phyloP scores from a whole-genome alignment of 345 rosid species.

The Euclidium syriacum region DNA sequence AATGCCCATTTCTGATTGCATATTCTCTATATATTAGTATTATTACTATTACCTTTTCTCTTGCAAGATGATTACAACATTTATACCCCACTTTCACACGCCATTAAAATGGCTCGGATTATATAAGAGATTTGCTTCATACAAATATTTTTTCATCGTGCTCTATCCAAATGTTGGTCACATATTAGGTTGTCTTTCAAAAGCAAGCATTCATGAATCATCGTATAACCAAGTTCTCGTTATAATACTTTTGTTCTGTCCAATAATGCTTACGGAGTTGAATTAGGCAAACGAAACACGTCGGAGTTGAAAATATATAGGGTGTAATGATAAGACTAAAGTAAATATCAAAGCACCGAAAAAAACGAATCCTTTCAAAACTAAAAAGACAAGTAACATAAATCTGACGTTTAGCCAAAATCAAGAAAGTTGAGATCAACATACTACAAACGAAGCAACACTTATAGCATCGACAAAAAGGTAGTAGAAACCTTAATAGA shows the following conservation, averaged over 20 bases:
- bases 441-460: slow-evolving; percentile 8
- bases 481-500: not conserved
- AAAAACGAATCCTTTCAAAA: not conserved
- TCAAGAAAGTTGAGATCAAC: not conserved
- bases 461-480: slow-evolving; percentile 9
- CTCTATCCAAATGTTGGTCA: too few species aligned
- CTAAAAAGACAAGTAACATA: not conserved
- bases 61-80: not conserved
- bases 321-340: too few species aligned
- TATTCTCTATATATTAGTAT: too few species aligned
- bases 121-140: too few species aligned
- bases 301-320: too few species aligned
- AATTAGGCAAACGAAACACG: too few species aligned
- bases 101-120: not conserved
- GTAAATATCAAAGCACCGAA: not conserved
- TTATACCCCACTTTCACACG: not conserved
- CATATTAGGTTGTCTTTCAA: too few species aligned
- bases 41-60: not conserved
- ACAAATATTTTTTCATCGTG: too few species aligned
- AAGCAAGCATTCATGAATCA: too few species aligned
- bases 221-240: too few species aligned
- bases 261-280: too few species aligned
- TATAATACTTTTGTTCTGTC: too few species aligned
- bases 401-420: not conserved
- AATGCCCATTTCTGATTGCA: not conserved